Base-by-base conservation (phyloP, 148 eudicot genomes). In the Silene uniflora region DNA sequence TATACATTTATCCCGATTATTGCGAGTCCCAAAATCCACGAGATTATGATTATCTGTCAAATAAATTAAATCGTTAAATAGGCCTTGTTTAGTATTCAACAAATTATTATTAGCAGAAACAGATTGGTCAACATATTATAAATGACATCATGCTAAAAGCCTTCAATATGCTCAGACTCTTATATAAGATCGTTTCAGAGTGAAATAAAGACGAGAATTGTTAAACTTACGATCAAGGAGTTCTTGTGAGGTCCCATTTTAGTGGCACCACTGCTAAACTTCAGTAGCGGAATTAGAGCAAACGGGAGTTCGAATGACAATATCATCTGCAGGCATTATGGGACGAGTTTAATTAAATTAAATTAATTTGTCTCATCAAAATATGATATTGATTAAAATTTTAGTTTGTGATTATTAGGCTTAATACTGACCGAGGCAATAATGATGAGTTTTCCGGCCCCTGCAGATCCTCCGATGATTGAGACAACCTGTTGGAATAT, bases 181-280 rank as follows among this genome's bases (percentile, higher is more conserved):
- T 13, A 52, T 52, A 52, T 13, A 52, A 52, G 18, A 52, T 5
- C 18, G 56, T 52, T 7, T 7, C 14, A 52, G 0, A 12, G 17
- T 52, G 56, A 52, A 52, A 52, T 12, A 3, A n/a, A n/a, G n/a
- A n/a, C n/a, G n/a, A n/a, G n/a, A n/a, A n/a, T n/a, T n/a, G n/a
- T n/a, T 72, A 55, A 46, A 83, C 97, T 84, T 75, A 91, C 98
- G 42, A 78, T 75, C 7, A 81, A 85, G 52, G 98, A 94, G 81
- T 94, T 91, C 78, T 86, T 91, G 82, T 94, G 96, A 23, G 96
- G 98, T 44, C 98, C 98, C 98, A 95, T 88, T 76, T 95, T 95
- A 68, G 89, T 84, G 10, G 88, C 24, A 71, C 88, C 75, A 80
- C 93, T 89, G 67, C 97, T 95, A 81, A 95, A 95, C 64, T 95